A percentile compares a stretch with the other conserved stretches of the same genome.
These are phyloP conservation scores for Simplicillium aogashimaense DNA, from an alignment of 2,329 filamentous ascomycete genomes.

Conservation along the genomic window DNA sequence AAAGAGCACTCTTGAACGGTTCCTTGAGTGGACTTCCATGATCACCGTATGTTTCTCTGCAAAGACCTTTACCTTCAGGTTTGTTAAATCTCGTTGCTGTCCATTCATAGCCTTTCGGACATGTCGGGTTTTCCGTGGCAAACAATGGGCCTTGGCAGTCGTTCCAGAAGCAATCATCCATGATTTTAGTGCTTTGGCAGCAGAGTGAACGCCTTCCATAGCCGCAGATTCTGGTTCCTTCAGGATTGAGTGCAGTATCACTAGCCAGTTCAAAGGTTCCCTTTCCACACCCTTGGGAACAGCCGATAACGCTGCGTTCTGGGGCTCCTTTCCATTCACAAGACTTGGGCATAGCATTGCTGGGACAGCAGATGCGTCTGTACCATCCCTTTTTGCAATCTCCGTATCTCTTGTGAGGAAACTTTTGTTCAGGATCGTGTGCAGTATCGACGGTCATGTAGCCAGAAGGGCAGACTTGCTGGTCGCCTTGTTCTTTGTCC, in stretches of 20 bases:
- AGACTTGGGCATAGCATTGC: constrained; percentile 14
- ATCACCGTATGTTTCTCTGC: too few relatives aligned
- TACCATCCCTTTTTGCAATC: constrained; percentile 13
- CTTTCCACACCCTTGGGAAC: constrained; percentile 8
- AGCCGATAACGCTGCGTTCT: constrained; percentile 10
- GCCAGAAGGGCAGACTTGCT: constrained; percentile 13
- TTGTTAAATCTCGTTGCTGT: too few relatives aligned
- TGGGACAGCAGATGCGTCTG: constrained; percentile 18
- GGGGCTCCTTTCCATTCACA: constrained; percentile 17
- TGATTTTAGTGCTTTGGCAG: constrained; percentile 12
- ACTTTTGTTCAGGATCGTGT: constrained; percentile 6
- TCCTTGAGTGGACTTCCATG: neutral
- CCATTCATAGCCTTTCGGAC: too few relatives aligned
- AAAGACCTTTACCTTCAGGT: too few relatives aligned
- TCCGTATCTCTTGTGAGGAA: neutral
- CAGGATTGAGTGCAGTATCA: constrained; percentile 7
- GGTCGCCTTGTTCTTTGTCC: constrained; percentile 6
- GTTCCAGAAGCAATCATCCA: constrained; percentile 13
- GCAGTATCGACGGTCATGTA: constrained; percentile 6
- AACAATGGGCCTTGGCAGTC: constrained; percentile 10
- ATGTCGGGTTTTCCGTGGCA: neutral
- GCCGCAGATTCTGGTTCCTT: constrained; percentile 7
- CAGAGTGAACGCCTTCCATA: constrained; percentile 9
- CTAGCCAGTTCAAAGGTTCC: constrained; percentile 8
- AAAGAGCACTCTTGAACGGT: constrained; percentile 9